Percentiles rank a stretch among this genome's conserved stretches.
These are phyloP conservation scores for Fusarium penzigii DNA, from an alignment of 2,329 filamentous ascomycete species.

Conservation along the genomic window DNA sequence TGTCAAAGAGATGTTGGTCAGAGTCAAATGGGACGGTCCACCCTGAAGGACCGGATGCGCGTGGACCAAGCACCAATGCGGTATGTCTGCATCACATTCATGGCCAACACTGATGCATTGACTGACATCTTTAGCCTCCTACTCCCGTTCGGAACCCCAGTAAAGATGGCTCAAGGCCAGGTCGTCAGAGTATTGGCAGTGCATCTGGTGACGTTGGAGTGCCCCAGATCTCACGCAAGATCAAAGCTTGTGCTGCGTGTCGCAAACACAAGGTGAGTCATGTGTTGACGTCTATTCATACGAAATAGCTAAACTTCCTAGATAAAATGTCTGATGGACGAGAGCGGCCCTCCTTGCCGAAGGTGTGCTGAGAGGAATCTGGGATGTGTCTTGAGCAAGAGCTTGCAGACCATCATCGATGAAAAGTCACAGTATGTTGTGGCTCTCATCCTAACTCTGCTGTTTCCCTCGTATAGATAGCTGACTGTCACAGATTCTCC, in stretches of 20 bases:
- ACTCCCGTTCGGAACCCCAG: slow-evolving; percentile 15
- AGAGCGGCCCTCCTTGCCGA: slow-evolving; percentile 40
- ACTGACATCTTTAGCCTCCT: slow-evolving; percentile 14
- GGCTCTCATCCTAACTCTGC: neutral
- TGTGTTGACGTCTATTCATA: too few relatives aligned
- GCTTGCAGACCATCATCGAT: slow-evolving; percentile 43
- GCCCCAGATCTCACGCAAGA: slow-evolving; percentile 40
- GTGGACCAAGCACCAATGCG: slow-evolving; percentile 1
- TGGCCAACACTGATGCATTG: neutral
- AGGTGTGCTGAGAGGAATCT: slow-evolving; percentile 39
- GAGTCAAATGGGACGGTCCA: slow-evolving; percentile 21
- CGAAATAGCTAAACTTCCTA: slow-evolving; percentile 12
- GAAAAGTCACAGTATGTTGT: slow-evolving; percentile 39
- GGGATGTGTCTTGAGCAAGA: slow-evolving; percentile 42
- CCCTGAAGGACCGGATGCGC: slow-evolving; percentile 7
- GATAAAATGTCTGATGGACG: slow-evolving; percentile 46
- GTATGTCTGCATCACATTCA: slow-evolving; percentile 4
- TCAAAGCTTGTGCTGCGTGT: slow-evolving; percentile 43
- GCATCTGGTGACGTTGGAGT: slow-evolving; percentile 19
- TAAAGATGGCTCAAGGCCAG: slow-evolving; percentile 16
- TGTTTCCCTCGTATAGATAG: neutral
- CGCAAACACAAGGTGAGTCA: slow-evolving; percentile 40
- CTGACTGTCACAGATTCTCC: slow-evolving; percentile 1
- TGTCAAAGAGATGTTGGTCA: slow-evolving; percentile 29
- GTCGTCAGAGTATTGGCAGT: slow-evolving; percentile 20